These are phyloP conservation scores for Fraxinus anomala DNA, from an alignment of 257 asterid genomes.

Conservation along the genomic window DNA sequence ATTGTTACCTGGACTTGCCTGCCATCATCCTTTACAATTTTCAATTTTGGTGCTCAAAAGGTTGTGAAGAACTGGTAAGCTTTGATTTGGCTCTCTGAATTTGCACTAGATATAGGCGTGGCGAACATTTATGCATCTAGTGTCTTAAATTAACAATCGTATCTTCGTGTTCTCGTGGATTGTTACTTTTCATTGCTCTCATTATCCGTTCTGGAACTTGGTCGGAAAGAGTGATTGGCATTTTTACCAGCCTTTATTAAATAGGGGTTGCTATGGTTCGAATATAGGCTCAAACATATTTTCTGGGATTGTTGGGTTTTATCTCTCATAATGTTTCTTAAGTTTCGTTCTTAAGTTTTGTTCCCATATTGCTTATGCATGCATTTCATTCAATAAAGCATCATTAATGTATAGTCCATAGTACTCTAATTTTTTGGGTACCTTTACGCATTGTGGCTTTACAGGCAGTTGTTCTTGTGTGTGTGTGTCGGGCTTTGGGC, in stretches of 20 bases:
- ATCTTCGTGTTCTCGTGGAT: not conserved
- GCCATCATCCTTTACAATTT: slow-evolving; percentile 31
- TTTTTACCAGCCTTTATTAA: no score
- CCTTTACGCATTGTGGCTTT: slow-evolving; percentile 15
- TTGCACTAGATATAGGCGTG: not conserved
- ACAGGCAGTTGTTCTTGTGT: slow-evolving; percentile 85
- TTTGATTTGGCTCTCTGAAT: not conserved
- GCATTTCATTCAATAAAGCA: not conserved
- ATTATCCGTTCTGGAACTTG: not conserved
- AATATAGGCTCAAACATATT: no score
- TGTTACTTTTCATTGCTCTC: not conserved
- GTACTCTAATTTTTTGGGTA: not conserved
- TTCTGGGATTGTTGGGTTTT: not conserved
- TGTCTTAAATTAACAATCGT: not conserved
- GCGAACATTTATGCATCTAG: not conserved
- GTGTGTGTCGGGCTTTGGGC: slow-evolving; percentile 97
- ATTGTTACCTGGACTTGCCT: slow-evolving; percentile 32
- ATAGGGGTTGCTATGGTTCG: no score
- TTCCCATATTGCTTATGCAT: not conserved
- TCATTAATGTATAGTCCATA: not conserved
- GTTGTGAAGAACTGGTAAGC: slow-evolving; percentile 43
- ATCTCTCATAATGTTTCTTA: not conserved
- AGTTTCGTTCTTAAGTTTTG: not conserved
- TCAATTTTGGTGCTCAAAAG: slow-evolving; percentile 20
- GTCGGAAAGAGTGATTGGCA: no score